These are phyloP conservation scores for Annona cherimola DNA, from an alignment of 164 flowering plant species.

Conservation along the genomic window DNA sequence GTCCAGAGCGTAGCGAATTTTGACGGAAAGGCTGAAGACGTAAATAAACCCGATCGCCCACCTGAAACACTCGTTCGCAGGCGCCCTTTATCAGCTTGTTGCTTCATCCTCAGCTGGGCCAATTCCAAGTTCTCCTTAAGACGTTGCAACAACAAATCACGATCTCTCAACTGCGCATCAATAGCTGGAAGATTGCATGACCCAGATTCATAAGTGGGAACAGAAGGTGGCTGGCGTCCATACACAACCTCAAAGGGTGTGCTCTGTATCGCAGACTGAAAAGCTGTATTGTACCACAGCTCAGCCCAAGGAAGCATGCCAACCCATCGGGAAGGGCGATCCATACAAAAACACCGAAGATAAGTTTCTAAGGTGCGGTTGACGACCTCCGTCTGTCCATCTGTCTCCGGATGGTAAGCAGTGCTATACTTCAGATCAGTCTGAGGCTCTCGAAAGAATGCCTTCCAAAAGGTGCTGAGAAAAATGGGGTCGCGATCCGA, in stretches of 20 bases:
- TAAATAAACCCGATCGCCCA: background rate
- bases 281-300: background rate
- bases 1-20: too few species aligned
- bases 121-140: background rate
- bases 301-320: background rate
- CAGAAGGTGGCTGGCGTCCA: background rate
- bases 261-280: background rate
- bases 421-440: background rate
- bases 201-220: background rate
- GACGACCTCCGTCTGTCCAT: conserved; percentile 4
- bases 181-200: background rate
- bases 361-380: background rate
- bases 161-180: background rate
- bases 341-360: background rate
- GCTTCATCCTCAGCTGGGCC: background rate
- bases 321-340: background rate
- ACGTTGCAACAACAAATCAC: background rate
- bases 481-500: background rate
- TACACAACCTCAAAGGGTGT: background rate
- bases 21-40: too few species aligned
- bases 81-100: background rate
- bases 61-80: background rate
- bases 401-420: conserved; percentile 1
- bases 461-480: conserved; percentile 3
- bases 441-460: background rate